Percentiles rank a stretch among this genome's conserved stretches.
Conservation (phyloP, 768 basidiomycete species). For the Kwoniella dejecticola region DNA sequence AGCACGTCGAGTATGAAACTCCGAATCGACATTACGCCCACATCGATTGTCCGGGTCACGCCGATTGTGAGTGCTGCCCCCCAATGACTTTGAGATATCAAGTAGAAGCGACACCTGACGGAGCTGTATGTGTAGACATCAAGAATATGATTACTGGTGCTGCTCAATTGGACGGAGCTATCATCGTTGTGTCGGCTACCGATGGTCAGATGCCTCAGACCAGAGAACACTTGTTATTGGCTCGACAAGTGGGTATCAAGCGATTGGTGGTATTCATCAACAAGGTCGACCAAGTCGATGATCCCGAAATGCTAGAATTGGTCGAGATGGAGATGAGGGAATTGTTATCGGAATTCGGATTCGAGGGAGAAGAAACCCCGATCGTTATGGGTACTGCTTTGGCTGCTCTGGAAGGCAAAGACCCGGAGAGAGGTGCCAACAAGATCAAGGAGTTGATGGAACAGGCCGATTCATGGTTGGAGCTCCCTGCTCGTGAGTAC, state of each 20-base stretch:
- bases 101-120: not conserved
- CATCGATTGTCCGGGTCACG: conserved; percentile 83
- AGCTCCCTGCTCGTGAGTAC: conserved; percentile 82
- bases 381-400: conserved; percentile 97
- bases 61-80: conserved; percentile 29
- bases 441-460: conserved; percentile 81
- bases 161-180: conserved; percentile 82
- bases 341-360: conserved; percentile 84
- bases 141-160: conserved; percentile 99
- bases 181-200: conserved; percentile 84
- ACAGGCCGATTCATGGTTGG: conserved; percentile 91
- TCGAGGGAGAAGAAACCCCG: conserved; percentile 96
- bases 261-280: conserved; percentile 98
- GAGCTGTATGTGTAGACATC: conserved; percentile 29
- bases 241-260: conserved; percentile 97
- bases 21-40: conserved; percentile 87
- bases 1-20: conserved; percentile 97
- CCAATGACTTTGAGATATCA: conserved; percentile 58
- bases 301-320: conserved; percentile 97
- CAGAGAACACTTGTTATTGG: conserved; percentile 93
- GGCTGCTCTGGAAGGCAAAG: conserved; percentile 85
- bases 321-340: conserved; percentile 99
- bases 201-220: conserved; percentile 99
- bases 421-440: conserved; percentile 73
- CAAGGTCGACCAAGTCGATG: conserved; percentile 95